Percentiles rank a stretch among this genome's conserved stretches.
These are phyloP conservation scores for Xanthoconium stramineum DNA, from an alignment of 768 basidiomycete genomes.

Conservation along the genomic window DNA sequence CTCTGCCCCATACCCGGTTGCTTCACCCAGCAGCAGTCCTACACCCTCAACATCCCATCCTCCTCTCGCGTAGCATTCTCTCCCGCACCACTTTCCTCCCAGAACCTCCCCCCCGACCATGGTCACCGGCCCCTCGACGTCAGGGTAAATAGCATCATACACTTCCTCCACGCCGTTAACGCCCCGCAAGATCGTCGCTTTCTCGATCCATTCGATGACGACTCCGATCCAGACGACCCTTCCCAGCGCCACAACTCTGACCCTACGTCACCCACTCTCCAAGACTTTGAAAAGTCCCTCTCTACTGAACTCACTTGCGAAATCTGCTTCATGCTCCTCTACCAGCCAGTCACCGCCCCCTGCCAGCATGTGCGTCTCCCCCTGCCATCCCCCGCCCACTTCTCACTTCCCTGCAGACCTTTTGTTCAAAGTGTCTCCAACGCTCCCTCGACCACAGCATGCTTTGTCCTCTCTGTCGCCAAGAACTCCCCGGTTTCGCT, in stretches of 20 bases:
- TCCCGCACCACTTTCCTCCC: constrained; percentile 33
- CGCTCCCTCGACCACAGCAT: constrained; percentile 84
- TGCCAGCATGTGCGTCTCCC: constrained; percentile 81
- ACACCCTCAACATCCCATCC: constrained; percentile 39
- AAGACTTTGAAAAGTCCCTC: constrained; percentile 58
- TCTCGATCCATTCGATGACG: constrained; percentile 30
- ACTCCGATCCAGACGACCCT: constrained; percentile 10
- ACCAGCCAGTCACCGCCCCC: constrained; percentile 87
- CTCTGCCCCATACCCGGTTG: constrained; percentile 39
- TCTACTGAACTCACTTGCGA: constrained; percentile 78
- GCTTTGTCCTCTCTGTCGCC: constrained; percentile 84
- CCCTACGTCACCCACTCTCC: constrained; percentile 31
- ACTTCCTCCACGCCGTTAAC: constrained; percentile 35
- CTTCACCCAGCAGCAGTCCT: constrained; percentile 14
- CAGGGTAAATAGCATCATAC: constrained; percentile 53
- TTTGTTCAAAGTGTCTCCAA: constrained; percentile 85
- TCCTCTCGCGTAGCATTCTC: constrained; percentile 35
- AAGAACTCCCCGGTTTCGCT: constrained; percentile 66
- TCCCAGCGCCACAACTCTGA: constrained; percentile 27
- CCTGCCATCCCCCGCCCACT: constrained; percentile 1
- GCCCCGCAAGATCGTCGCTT: constrained; percentile 11
- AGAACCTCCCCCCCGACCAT: neutral
- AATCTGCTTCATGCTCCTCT: constrained; percentile 83
- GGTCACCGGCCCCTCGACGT: constrained; percentile 42
- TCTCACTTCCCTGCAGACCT: constrained; percentile 55